phyloP scores from a whole-genome alignment of 106 monocot species.

The Vanilla planifolia region DNA sequence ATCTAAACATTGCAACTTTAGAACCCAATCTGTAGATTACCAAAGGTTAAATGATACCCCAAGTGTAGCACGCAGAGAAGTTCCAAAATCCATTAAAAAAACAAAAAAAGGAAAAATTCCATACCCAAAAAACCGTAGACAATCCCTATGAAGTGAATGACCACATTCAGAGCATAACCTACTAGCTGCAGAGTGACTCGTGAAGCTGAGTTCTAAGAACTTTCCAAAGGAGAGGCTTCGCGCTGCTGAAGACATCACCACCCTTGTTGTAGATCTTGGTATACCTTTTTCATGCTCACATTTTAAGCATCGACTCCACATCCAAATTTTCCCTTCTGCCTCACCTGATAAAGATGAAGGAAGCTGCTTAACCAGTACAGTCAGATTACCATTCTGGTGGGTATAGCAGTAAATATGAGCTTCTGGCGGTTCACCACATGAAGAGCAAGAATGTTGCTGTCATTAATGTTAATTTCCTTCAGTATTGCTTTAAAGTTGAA shows the following conservation, averaged over 20 bases:
- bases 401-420: constrained; percentile 81
- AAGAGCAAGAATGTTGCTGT: constrained; percentile 67
- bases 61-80: background rate
- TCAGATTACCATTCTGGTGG: constrained; percentile 78
- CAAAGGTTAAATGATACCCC: constrained; percentile 1
- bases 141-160: constrained; percentile 83
- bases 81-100: background rate
- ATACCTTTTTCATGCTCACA: constrained; percentile 58
- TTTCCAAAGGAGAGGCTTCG: constrained; percentile 89
- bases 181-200: constrained; percentile 67
- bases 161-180: constrained; percentile 78
- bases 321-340: constrained; percentile 85
- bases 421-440: constrained; percentile 70
- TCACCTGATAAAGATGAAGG: constrained; percentile 38
- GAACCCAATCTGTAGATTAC: constrained; percentile 53
- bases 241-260: constrained; percentile 72
- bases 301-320: constrained; percentile 95
- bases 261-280: constrained; percentile 46
- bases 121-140: constrained; percentile 96
- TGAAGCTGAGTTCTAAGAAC: constrained; percentile 96
- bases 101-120: constrained; percentile 1
- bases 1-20: constrained; percentile 80
- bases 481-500: background rate
- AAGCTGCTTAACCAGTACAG: constrained; percentile 58
- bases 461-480: constrained; percentile 1